A percentile compares a stretch with the other conserved stretches of the same genome.
phyloP scores from a whole-genome alignment of 2,329 filamentous ascomycete genomes.

The Pseudomassariella vexata region DNA sequence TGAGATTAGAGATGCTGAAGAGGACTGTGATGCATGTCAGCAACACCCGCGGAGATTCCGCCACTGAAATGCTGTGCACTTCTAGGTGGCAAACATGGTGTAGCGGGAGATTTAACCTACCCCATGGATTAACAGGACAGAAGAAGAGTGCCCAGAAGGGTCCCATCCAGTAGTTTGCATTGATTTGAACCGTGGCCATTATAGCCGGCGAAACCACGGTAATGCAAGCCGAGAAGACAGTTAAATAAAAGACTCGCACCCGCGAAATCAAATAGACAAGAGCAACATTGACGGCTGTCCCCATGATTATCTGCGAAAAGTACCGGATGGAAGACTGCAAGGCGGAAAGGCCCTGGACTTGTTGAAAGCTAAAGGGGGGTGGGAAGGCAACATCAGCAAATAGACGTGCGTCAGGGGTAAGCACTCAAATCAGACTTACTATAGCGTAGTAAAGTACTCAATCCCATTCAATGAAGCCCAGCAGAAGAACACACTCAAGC shows the following conservation, averaged over 20 bases:
- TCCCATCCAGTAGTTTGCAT: slow-evolving; percentile 44
- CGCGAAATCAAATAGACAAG: slow-evolving; percentile 35
- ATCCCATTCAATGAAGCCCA: slow-evolving; percentile 37
- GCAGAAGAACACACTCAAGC: slow-evolving; percentile 36
- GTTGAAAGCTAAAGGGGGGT: slow-evolving; percentile 30
- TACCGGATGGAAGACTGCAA: slow-evolving; percentile 35
- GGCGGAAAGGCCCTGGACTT: slow-evolving; percentile 33
- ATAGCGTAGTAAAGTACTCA: slow-evolving; percentile 26
- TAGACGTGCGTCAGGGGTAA: neutral
- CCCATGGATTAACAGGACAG: slow-evolving; percentile 37
- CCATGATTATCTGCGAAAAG: slow-evolving; percentile 38
- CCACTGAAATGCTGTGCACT: no score
- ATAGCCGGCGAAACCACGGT: slow-evolving; percentile 42
- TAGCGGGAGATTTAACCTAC: no score
- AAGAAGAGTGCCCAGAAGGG: slow-evolving; percentile 38
- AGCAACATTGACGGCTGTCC: slow-evolving; percentile 32
- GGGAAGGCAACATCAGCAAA: neutral
- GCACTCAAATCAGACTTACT: neutral
- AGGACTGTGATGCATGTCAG: slow-evolving; percentile 28
- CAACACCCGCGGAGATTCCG: neutral
- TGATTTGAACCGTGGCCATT: slow-evolving; percentile 45
- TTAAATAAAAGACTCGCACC: slow-evolving; percentile 30
- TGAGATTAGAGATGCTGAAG: slow-evolving; percentile 49
- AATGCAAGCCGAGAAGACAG: slow-evolving; percentile 33
- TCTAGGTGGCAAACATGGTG: no score